These are phyloP conservation scores for Aphanomyces cochlioides DNA, from an alignment of 352 stramenopile genomes.

Conservation along the genomic window DNA sequence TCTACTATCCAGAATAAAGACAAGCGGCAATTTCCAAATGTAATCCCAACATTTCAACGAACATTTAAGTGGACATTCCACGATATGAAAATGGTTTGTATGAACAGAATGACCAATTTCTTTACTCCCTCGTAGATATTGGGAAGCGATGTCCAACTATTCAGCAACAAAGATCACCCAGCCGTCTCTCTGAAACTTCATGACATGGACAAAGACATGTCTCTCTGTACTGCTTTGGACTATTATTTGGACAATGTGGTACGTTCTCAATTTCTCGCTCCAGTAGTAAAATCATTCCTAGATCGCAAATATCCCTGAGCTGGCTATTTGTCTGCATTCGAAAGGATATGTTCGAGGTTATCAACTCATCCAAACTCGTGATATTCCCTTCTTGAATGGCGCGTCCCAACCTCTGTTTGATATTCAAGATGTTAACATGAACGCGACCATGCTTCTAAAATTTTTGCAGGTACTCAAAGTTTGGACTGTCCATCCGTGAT, in stretches of 20 bases:
- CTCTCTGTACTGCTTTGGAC: slow-evolving; percentile 72
- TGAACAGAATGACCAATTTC: no score
- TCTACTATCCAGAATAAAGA: not conserved
- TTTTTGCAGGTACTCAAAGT: slow-evolving; percentile 54
- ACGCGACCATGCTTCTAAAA: slow-evolving; percentile 81
- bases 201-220: slow-evolving; percentile 83
- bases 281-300: not conserved
- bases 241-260: slow-evolving; percentile 84
- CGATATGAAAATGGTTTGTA: slow-evolving; percentile 76
- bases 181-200: slow-evolving; percentile 80
- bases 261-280: not conserved
- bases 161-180: slow-evolving; percentile 79
- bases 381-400: slow-evolving; percentile 80
- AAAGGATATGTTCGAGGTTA: slow-evolving; percentile 80
- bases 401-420: slow-evolving; percentile 63
- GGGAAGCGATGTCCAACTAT: slow-evolving; percentile 76
- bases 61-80: slow-evolving; percentile 85
- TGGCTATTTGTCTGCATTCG: slow-evolving; percentile 84
- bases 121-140: slow-evolving; percentile 44
- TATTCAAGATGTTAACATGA: slow-evolving; percentile 82
- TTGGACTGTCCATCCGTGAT: not conserved
- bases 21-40: slow-evolving; percentile 11
- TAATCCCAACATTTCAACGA: slow-evolving; percentile 57
- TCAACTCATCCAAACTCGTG: slow-evolving; percentile 74
- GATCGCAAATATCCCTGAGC: slow-evolving; percentile 81